Base-by-base conservation (phyloP, 306 rosid species). In the Lathyrus aphaca region DNA sequence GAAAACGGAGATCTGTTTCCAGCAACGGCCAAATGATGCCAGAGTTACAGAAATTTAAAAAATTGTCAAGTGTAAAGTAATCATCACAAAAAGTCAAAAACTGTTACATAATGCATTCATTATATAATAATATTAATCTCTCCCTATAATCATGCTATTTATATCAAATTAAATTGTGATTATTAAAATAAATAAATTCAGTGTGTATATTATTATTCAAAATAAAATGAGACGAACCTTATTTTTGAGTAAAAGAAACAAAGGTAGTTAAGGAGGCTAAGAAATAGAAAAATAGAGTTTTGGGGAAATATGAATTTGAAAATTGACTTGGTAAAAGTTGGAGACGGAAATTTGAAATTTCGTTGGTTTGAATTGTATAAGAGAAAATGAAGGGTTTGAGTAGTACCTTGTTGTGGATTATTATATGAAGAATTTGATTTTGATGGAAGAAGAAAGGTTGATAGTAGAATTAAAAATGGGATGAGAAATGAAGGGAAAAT, bases 21-120 rank as follows among this genome's bases (percentile, higher is more conserved):
- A 14, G 61, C 35, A 76, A 68, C 50, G 46, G 17, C 39, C 68
- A 64, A 55, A 64, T 70, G 50, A 76, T 40, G 49, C 65, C 65
- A 57, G 44, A 10, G 60, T 42, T 38, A 37, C 14, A 2, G 39
- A 71, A 64, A 15, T 64, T 56, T 55, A 15, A 16, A 43, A 6
- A 54, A 54, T 14, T 32, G 72, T 61, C 30, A 23, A 23, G 58
- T 17, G 29, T 64, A 60, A 60, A 76, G n/a, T 57, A 57, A 60
- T 60, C 19, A 61, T 66, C 62, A 35, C 72, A 43, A 42, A 64
- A n/a, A 73, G 62, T 64, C 65, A 55, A 42, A 64, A 8, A 60
- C 46, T 62, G 49, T 53, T 45, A 8, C 39, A 45, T 45, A 45
- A 45, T 45, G 51, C 51, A 45, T 45, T n/a, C 49, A 44, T 13